A percentile compares a stretch with the other conserved stretches of the same genome.
Conservation (phyloP, 305 asterid species). For the Fraxinus albicans region DNA sequence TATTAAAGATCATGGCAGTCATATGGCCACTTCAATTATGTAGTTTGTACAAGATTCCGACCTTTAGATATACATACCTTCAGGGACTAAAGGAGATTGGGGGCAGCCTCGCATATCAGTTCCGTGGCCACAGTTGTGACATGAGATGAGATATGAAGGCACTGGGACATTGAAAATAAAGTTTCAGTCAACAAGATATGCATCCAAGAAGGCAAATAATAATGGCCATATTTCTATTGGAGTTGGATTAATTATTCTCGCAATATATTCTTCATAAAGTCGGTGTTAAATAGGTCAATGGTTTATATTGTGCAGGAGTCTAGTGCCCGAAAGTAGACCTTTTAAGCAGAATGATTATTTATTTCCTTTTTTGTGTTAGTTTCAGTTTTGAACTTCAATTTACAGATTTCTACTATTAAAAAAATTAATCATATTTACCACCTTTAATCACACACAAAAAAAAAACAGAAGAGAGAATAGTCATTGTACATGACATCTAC, state of each 20-base stretch:
- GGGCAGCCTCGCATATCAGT: slow-evolving; percentile 95
- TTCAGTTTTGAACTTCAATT: background rate
- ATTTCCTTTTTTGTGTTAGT: background rate
- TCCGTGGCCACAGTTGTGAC: slow-evolving; percentile 96
- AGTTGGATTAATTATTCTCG: background rate
- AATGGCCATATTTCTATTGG: background rate
- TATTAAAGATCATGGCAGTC: background rate
- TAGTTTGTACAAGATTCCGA: slow-evolving; percentile 13
- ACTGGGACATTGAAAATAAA: slow-evolving; percentile 45
- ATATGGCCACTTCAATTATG: background rate
- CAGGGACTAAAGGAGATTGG: slow-evolving; percentile 70
- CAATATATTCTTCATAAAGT: background rate
- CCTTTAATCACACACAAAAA: background rate
- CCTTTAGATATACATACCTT: slow-evolving; percentile 45
- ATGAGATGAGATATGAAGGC: slow-evolving; percentile 79
- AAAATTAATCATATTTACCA: background rate
- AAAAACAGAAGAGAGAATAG: background rate
- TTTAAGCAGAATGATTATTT: background rate
- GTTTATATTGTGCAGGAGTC: background rate
- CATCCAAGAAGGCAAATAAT: slow-evolving; percentile 1
- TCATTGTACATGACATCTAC: background rate
- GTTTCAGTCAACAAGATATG: slow-evolving; percentile 22
- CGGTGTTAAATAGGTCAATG: background rate
- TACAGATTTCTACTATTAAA: background rate
- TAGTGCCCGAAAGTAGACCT: background rate